Evolutionary conservation across 2,329 filamentous ascomycete species (phyloP).

Genomic region (Diaporthe batatas): DNA sequence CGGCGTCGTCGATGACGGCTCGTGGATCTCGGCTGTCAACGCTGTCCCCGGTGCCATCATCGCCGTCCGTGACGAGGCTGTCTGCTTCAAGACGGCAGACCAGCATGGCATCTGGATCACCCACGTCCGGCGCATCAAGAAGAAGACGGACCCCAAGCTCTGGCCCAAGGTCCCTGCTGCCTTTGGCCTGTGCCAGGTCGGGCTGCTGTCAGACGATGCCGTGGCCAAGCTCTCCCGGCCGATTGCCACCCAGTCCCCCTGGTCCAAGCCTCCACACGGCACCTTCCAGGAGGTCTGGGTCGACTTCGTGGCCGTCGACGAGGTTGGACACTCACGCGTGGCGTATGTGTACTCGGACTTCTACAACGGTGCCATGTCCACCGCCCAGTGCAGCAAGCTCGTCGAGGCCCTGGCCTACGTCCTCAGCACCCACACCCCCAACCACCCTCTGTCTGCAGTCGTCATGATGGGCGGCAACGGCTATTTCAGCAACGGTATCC

Average conservation of each 20-base stretch:
- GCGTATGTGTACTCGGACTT: slow-evolving; percentile 59
- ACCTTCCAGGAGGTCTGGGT: slow-evolving; percentile 58
- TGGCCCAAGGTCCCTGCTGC: slow-evolving; percentile 58
- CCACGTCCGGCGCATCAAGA: slow-evolving; percentile 55
- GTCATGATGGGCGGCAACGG: slow-evolving; percentile 56
- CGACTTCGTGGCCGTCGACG: slow-evolving; percentile 50
- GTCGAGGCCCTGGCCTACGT: slow-evolving; percentile 54
- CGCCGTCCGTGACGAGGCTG: slow-evolving; percentile 52
- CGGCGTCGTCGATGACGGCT: slow-evolving; percentile 53
- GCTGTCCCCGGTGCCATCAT: slow-evolving; percentile 49
- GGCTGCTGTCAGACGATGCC: slow-evolving; percentile 46
- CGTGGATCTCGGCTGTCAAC: slow-evolving; percentile 42
- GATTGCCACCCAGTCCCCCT: slow-evolving; percentile 47
- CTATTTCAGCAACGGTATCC: slow-evolving; percentile 60
- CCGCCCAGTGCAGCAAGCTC: slow-evolving; percentile 53
- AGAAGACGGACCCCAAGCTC: slow-evolving; percentile 53
- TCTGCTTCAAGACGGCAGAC: slow-evolving; percentile 55
- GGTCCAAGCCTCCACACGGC: slow-evolving; percentile 46
- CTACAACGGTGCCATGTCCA: slow-evolving; percentile 60
- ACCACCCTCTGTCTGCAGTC: slow-evolving; percentile 51
- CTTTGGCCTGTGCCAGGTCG: slow-evolving; percentile 51
- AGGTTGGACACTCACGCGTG: slow-evolving; percentile 44
- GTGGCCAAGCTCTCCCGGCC: slow-evolving; percentile 43
- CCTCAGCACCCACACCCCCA: slow-evolving; percentile 47
- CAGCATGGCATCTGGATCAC: slow-evolving; percentile 58